Percentiles rank a stretch among this genome's conserved stretches.
phyloP scores from a whole-genome alignment of 108 stramenopile genomes.

The Schizochytrium sp. region DNA sequence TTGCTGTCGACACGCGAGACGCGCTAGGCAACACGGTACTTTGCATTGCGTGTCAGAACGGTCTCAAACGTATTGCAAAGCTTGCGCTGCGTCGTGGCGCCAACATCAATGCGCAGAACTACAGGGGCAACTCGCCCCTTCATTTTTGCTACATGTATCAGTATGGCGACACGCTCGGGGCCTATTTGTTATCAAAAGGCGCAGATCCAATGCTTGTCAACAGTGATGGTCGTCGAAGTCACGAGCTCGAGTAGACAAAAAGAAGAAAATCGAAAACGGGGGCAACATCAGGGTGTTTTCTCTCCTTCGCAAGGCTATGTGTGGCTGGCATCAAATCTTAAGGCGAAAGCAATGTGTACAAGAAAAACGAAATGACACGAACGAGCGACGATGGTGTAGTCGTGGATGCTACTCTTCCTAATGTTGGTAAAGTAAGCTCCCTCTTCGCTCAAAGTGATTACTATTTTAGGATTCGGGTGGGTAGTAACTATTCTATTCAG shows the following conservation, averaged over 20 bases:
- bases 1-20: slow-evolving; percentile 55
- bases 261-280: too few relatives aligned
- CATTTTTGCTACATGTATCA: slow-evolving; percentile 48
- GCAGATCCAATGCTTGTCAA: slow-evolving; percentile 38
- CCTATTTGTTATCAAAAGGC: slow-evolving; percentile 50
- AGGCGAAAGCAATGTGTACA: too few relatives aligned
- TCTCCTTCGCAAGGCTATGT: too few relatives aligned
- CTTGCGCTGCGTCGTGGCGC: slow-evolving; percentile 47
- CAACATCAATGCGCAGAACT: slow-evolving; percentile 44
- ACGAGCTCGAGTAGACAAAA: background rate
- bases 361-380: too few relatives aligned
- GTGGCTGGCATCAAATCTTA: too few relatives aligned
- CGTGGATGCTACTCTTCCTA: too few relatives aligned
- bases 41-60: slow-evolving; percentile 58
- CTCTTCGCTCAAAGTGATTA: too few relatives aligned
- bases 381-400: too few relatives aligned
- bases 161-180: slow-evolving; percentile 32
- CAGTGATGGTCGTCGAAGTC: background rate
- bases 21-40: slow-evolving; percentile 55
- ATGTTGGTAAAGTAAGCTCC: too few relatives aligned
- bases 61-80: slow-evolving; percentile 58
- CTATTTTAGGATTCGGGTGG: too few relatives aligned
- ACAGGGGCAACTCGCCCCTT: slow-evolving; percentile 42
- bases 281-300: too few relatives aligned
- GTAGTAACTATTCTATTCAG: too few relatives aligned